These are phyloP conservation scores for Vitis vinifera DNA, from an alignment of 164 flowering plant genomes.

Conservation along the genomic window ASM3070453v1 NC_081807.1:1265501-1266000, in stretches of 20 bases:
- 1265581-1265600: neutral
- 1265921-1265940: no score
- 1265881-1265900: no score
- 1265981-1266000: no score
- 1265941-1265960: no score
- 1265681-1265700: conserved; percentile 34
- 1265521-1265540: no score
- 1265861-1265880: no score
- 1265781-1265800: neutral
- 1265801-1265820: conserved; percentile 4
- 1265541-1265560: no score
- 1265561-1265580: neutral
- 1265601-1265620: conserved; percentile 56
- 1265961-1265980: no score
- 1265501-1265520: no score
- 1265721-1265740: neutral
- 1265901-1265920: no score
- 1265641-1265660: conserved; percentile 67
- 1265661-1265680: conserved; percentile 29
- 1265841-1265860: no score
- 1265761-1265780: no score
- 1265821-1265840: neutral
- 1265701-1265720: neutral
- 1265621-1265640: conserved; percentile 62
- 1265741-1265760: neutral